These are phyloP conservation scores for Phyllosticta ampelicida DNA, from an alignment of 2,329 filamentous ascomycete species.

Conservation along the genomic window DNA sequence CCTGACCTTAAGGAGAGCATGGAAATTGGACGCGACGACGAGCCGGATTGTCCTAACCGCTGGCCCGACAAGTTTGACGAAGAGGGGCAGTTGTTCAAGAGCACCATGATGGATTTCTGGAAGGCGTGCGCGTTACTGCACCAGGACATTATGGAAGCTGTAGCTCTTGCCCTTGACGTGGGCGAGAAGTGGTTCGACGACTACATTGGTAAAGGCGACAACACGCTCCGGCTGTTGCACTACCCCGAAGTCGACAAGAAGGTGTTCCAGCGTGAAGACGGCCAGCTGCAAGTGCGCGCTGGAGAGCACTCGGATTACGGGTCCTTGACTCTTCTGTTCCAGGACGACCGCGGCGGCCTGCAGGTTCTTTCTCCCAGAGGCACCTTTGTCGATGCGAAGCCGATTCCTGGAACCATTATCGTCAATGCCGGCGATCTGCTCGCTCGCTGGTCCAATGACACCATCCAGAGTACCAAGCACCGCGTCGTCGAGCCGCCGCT, in stretches of 20 bases:
- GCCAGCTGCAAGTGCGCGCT: slow-evolving; percentile 63
- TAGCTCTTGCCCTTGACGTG: slow-evolving; percentile 70
- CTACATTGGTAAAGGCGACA: slow-evolving; percentile 50
- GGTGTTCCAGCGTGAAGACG: slow-evolving; percentile 55
- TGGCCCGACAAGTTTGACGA: slow-evolving; percentile 55
- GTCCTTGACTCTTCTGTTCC: slow-evolving; percentile 41
- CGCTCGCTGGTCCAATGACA: slow-evolving; percentile 82
- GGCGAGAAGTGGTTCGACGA: slow-evolving; percentile 63
- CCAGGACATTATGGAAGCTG: slow-evolving; percentile 68
- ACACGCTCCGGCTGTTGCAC: slow-evolving; percentile 57
- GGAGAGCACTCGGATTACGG: slow-evolving; percentile 65
- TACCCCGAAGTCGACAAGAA: slow-evolving; percentile 59
- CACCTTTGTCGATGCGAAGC: slow-evolving; percentile 70
- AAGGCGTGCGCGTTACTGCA: slow-evolving; percentile 65
- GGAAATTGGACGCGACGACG: slow-evolving; percentile 50
- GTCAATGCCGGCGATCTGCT: slow-evolving; percentile 84
- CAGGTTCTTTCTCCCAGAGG: slow-evolving; percentile 57
- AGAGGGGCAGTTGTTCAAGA: slow-evolving; percentile 51
- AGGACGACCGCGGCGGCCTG: slow-evolving; percentile 12
- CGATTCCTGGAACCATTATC: slow-evolving; percentile 71
- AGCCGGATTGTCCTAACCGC: slow-evolving; percentile 57
- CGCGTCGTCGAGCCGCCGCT: slow-evolving; percentile 75
- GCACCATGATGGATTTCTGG: slow-evolving; percentile 66
- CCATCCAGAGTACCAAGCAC: slow-evolving; percentile 82
- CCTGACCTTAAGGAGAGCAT: slow-evolving; percentile 47